Evolutionary conservation across 192 early-diverging fungal genomes (phyloP).

Genomic region (Gryganskiella cystojenkinii): DNA sequence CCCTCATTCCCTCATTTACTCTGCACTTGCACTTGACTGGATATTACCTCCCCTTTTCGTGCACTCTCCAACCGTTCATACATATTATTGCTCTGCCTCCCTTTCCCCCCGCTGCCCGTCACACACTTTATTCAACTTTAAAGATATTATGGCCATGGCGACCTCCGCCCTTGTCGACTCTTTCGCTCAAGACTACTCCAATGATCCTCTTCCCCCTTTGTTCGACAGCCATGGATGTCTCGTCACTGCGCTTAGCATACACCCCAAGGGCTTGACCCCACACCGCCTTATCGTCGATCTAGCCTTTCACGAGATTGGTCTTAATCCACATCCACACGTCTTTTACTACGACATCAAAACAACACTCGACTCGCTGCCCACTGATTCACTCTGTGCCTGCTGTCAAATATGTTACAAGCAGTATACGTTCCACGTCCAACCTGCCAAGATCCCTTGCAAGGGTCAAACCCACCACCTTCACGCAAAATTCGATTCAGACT

Average conservation of each 20-base stretch:
- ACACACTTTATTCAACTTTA: no score
- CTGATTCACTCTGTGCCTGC: not conserved
- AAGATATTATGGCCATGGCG: no score
- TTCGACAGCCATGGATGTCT: not conserved
- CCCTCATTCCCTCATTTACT: no score
- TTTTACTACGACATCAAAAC: slow-evolving; percentile 11
- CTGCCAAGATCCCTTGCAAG: not conserved
- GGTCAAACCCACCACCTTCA: slow-evolving; percentile 33
- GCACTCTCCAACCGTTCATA: no score
- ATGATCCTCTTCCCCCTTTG: not conserved
- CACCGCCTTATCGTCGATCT: slow-evolving; percentile 33
- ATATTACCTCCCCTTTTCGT: no score
- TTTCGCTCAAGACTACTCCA: no score
- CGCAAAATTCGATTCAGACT: not conserved
- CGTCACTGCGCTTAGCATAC: slow-evolving; percentile 10
- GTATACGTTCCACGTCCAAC: slow-evolving; percentile 11
- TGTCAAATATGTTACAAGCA: slow-evolving; percentile 42
- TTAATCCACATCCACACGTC: slow-evolving; percentile 29
- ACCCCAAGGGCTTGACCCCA: slow-evolving; percentile 12
- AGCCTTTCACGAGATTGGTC: slow-evolving; percentile 25
- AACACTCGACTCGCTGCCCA: no score
- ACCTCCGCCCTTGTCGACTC: no score
- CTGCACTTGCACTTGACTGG: no score
- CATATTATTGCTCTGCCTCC: no score
- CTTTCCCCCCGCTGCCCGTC: no score